Percentiles rank a stretch among this genome's conserved stretches.
Conservation (phyloP, 306 rosid species). For the Citrullus mucosospermus region DNA sequence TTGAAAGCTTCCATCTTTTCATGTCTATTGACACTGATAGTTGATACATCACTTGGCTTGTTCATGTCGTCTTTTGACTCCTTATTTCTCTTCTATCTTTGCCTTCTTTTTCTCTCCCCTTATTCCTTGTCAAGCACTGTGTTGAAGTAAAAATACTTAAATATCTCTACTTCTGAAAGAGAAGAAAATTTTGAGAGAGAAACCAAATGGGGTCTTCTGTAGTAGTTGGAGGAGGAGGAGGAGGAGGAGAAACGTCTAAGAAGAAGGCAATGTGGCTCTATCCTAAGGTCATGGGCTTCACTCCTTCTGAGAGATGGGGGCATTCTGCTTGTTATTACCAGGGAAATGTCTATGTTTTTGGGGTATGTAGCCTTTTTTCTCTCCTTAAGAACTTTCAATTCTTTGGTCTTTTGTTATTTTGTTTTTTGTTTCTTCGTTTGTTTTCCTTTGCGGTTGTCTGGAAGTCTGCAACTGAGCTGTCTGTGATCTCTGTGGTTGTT, state of each 20-base stretch:
- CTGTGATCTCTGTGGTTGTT: neutral
- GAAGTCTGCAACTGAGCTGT: neutral
- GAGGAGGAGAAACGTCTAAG: slow-evolving; percentile 34
- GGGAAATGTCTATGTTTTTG: slow-evolving; percentile 65
- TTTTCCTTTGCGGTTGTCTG: neutral
- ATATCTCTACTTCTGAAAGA: neutral
- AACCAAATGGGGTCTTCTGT: slow-evolving; percentile 42
- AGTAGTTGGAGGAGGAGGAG: slow-evolving; percentile 7
- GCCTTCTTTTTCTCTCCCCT: slow-evolving; percentile 10
- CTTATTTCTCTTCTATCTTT: slow-evolving; percentile 11
- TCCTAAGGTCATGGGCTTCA: slow-evolving; percentile 67
- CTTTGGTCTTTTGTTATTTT: neutral
- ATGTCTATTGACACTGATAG: slow-evolving; percentile 96
- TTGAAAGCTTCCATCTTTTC: slow-evolving; percentile 99
- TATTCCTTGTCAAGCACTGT: slow-evolving; percentile 10
- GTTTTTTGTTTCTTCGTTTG: neutral
- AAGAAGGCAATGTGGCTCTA: slow-evolving; percentile 96
- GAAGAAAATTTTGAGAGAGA: neutral
- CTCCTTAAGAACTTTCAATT: neutral
- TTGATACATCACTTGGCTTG: slow-evolving; percentile 86
- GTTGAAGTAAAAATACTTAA: neutral
- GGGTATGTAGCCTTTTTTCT: slow-evolving; percentile 45
- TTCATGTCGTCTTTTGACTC: slow-evolving; percentile 62
- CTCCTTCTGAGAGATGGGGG: slow-evolving; percentile 97
- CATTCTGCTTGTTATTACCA: slow-evolving; percentile 74